Evolutionary conservation across 331 rosid species (phyloP).

Genomic region (Phaseolus coccineus): DNA sequence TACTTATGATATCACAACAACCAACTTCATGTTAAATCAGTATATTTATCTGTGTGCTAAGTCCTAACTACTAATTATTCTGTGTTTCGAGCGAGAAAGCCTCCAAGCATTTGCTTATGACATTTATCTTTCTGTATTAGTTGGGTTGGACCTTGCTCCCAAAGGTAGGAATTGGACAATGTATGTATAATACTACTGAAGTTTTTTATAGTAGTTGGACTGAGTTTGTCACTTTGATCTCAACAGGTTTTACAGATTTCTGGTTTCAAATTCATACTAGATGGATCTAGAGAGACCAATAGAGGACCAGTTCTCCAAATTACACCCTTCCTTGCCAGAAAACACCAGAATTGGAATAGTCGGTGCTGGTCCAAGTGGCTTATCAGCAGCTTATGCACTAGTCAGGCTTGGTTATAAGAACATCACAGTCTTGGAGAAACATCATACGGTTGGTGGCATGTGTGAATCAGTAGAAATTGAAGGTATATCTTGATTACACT

Average conservation of each 20-base stretch:
- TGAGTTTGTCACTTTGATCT: conserved; percentile 41
- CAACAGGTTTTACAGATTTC: conserved; percentile 34
- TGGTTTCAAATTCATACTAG: conserved; percentile 16
- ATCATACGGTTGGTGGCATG: conserved; percentile 86
- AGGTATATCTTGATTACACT: conserved; percentile 54
- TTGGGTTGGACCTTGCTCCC: neutral
- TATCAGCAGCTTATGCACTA: conserved; percentile 91
- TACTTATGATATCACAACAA: neutral
- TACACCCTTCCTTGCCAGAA: conserved; percentile 79
- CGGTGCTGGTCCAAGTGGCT: conserved; percentile 96
- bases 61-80: conserved; percentile 13
- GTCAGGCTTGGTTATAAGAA: conserved; percentile 77
- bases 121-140: conserved; percentile 5
- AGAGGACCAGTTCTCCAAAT: conserved; percentile 73
- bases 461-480: conserved; percentile 87
- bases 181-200: conserved; percentile 15
- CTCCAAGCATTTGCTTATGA: conserved; percentile 5
- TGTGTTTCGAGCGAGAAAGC: neutral
- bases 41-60: conserved; percentile 1
- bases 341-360: conserved; percentile 78
- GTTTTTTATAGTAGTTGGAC: conserved; percentile 31
- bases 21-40: conserved; percentile 35
- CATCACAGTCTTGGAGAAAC: conserved; percentile 81
- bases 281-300: conserved; percentile 69
- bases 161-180: neutral